Percentiles rank a stretch among this genome's conserved stretches.
These are phyloP conservation scores for Stenogyne calaminthoides DNA, from an alignment of 305 asterid genomes.

Conservation along the genomic window DNA sequence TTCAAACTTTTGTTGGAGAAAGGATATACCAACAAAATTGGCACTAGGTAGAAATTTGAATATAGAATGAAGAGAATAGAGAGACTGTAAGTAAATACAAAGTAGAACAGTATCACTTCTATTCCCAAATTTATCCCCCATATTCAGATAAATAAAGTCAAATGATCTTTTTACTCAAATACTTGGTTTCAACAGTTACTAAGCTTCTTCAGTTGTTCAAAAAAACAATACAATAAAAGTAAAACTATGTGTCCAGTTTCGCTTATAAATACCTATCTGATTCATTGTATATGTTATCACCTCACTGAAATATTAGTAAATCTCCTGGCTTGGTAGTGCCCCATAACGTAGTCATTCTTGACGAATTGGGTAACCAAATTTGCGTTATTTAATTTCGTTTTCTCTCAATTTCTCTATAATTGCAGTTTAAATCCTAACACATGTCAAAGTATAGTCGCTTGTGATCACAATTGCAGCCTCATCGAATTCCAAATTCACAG, in stretches of 20 bases:
- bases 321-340: too few relatives aligned
- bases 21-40: neutral
- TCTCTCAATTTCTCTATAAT: too few relatives aligned
- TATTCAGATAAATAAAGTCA: neutral
- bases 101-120: neutral
- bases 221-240: too few relatives aligned
- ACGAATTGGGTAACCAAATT: too few relatives aligned
- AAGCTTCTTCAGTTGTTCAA: too few relatives aligned
- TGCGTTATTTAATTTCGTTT: too few relatives aligned
- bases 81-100: neutral
- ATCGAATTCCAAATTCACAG: neutral
- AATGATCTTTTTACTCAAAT: neutral
- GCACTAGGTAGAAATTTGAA: neutral
- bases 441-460: neutral
- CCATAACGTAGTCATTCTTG: too few relatives aligned
- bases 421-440: too few relatives aligned
- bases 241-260: too few relatives aligned
- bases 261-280: too few relatives aligned
- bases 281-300: too few relatives aligned
- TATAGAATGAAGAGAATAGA: neutral
- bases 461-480: neutral
- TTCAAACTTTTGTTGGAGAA: constrained; percentile 13
- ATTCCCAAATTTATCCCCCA: neutral
- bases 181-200: neutral
- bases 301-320: too few relatives aligned